Base-by-base conservation (phyloP, 305 asterid genomes). In the Solanum hybrid region DNA sequence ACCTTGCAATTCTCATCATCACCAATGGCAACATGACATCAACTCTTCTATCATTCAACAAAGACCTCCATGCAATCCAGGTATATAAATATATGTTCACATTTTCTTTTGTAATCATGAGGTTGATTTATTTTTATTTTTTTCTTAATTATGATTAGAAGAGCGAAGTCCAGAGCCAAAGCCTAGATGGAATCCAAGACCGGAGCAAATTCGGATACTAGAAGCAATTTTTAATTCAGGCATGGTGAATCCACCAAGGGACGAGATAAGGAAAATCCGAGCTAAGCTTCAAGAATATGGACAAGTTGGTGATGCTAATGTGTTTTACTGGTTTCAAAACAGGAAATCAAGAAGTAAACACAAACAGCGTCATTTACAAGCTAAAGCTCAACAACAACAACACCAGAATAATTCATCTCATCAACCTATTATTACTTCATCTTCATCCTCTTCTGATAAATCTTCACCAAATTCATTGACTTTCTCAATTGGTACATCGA, bases 321-420 rank as follows among this genome's bases (percentile, higher is more conserved):
- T 98, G 37, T 98, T 98, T 91, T 98, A 98, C 90, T 98, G 99
- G 99, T 98, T 98, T 90, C 99, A 98, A 85, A 98, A 96, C 92
- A 90, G 99, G 31, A 98, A 98, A 91, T 98, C 99, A 6, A 92
- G 99, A 85, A 96, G 96, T 95, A 98, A 98, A 81, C 97, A 95
- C 91, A 98, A 98, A 91, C 97, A 93, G 56, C 96, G 97, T 77
- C 97, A 95, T 72, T 91, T 94, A 51, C 95, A 93, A 15, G 40
- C 89, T 90, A 92, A 90, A 22, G 27, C 92, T n/a, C 31, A 29
- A 29, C 31, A 29, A 29, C 91, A 77, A 86, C 87, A 80, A 86
- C 87, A 84, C 6, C 42, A 45, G 10, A 17, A 84, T 10, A 81
- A 73, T 51, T 66, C 75, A 2, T 66, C 75, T 66, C 71, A 60